Percentiles rank a stretch among this genome's conserved stretches.
Evolutionary conservation across 257 asterid species (phyloP).

Genomic region (Salvia rosmarinus): DNA sequence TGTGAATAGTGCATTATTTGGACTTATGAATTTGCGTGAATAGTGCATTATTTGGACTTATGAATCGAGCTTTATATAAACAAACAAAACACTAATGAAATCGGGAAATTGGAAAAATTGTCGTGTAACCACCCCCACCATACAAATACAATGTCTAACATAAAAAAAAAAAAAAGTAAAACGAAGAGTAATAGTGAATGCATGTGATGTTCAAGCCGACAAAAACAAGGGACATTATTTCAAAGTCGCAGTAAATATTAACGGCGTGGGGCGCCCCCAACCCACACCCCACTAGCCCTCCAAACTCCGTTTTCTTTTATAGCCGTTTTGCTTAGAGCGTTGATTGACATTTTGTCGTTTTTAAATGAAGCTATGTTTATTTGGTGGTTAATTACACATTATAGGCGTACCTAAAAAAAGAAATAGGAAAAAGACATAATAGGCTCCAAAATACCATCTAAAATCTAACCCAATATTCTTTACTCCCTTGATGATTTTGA

Average conservation of each 20-base stretch:
- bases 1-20: too few species aligned
- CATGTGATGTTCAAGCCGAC: slow-evolving; percentile 13
- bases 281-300: not conserved
- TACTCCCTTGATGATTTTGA: too few species aligned
- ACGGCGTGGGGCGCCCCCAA: not conserved
- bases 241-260: slow-evolving; percentile 8
- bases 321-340: not conserved
- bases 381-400: too few species aligned
- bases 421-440: too few species aligned
- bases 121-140: slow-evolving; percentile 12
- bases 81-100: too few species aligned
- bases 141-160: not conserved
- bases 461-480: too few species aligned
- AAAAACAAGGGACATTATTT: not conserved
- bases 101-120: not conserved
- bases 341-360: not conserved
- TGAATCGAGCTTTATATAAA: too few species aligned
- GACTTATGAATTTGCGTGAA: too few species aligned
- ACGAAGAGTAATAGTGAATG: not conserved
- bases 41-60: too few species aligned
- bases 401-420: too few species aligned
- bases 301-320: not conserved
- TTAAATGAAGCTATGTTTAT: too few species aligned
- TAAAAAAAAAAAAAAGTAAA: not conserved
- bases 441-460: too few species aligned